Conservation (phyloP, 495 filamentous ascomycete species). For the Thozetella sp. region DNA sequence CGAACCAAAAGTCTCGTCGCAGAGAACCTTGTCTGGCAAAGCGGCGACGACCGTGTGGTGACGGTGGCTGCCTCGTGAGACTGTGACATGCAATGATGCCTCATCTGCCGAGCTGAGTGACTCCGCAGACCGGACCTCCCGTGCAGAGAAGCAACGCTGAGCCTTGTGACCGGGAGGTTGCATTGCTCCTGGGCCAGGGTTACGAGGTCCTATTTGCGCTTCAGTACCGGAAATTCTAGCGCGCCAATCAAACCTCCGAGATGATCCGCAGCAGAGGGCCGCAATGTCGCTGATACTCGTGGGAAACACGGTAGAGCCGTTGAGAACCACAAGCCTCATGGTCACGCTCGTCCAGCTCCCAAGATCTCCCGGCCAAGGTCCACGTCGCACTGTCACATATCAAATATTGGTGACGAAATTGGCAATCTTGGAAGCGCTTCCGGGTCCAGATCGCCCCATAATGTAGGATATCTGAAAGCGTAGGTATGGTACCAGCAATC, state of each 20-base stretch:
- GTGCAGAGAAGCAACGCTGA: not conserved
- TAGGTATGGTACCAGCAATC: slow-evolving; percentile 4
- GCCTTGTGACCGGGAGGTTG: not conserved
- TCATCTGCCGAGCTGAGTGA: not conserved
- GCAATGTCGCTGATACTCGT: not conserved
- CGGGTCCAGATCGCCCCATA: slow-evolving; percentile 6
- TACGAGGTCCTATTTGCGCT: not conserved
- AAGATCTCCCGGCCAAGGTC: slow-evolving; percentile 3
- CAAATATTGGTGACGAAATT: slow-evolving; percentile 10
- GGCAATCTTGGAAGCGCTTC: slow-evolving; percentile 11
- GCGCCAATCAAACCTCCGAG: not conserved
- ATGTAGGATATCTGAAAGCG: not conserved
- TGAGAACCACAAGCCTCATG: not conserved
- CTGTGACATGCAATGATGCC: slow-evolving; percentile 2
- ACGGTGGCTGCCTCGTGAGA: not conserved
- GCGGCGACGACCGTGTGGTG: not conserved
- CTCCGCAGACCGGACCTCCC: not conserved
- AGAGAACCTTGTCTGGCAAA: not conserved
- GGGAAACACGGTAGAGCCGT: not conserved
- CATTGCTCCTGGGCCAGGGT: not conserved
- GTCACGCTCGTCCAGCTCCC: not conserved
- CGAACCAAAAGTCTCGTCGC: not conserved
- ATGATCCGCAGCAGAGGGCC: not conserved
- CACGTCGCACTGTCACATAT: slow-evolving; percentile 7
- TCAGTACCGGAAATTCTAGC: not conserved